Base-by-base conservation (phyloP, 2,329 filamentous ascomycete species). In the Talaromyces rugulosus region DNA sequence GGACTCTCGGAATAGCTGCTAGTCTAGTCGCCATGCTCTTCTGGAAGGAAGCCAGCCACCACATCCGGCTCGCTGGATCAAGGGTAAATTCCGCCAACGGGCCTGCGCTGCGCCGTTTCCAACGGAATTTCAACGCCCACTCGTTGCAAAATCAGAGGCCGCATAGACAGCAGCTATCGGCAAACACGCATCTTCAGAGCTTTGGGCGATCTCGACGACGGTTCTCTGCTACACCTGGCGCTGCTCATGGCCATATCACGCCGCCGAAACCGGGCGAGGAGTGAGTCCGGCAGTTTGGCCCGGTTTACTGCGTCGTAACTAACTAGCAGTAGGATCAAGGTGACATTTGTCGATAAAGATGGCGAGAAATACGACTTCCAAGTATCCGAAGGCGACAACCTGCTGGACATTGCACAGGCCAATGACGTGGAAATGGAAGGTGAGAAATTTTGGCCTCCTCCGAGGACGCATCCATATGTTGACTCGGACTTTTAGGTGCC, bases 371-470 rank as follows among this genome's bases (percentile, higher is more conserved):
- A 91, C 75, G 91, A 89, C 64, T 86, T 97, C 70, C 87, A 89
- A 63, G 94, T 97, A 8, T 82, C 86, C 14, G 87, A 90, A 69
- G 95, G 95, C 56, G 92, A 96, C 77, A 99, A 99, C 76, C 82
- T 99, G 59, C 83, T 99, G 60, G 94, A 98, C 72, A 94, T 99
- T 71, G 95, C 94, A 27, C 94, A 97, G 75, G 91, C 90, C 53
- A 86, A 98, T 76, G 94, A 98, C 72, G 81, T 99, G 50, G 95
- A 99, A 76, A 98, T 99, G 94, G 95, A 99, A 82, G 93, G 85
- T 85, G 73, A 63, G 77, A 69, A 4, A 18, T 4, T 47, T 23
- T 47, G 23, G 44, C 44, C 44, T 3, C n/a, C 18, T 5, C 33
- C 44, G 34, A 65, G 54, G 4, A n/a, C 28, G 14, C 54, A 14